These are phyloP conservation scores for Akanthomyces dipterigenus DNA, from an alignment of 2,329 filamentous ascomycete species.

Conservation along the genomic window DNA sequence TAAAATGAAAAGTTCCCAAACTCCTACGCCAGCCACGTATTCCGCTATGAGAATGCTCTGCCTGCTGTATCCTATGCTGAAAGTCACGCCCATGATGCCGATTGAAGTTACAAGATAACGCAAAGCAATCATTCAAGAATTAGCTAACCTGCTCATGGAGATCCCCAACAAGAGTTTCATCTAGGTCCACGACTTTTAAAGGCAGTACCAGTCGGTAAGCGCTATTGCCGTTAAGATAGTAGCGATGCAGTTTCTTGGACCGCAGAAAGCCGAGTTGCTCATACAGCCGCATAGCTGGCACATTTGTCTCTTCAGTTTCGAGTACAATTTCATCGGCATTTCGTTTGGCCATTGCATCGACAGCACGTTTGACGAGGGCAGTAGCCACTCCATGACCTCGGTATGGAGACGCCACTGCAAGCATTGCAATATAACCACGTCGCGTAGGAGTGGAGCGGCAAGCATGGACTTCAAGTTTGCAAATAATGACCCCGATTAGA, in stretches of 20 bases:
- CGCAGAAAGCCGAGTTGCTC: conserved; percentile 86
- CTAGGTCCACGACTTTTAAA: conserved; percentile 50
- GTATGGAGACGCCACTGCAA: conserved; percentile 77
- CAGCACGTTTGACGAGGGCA: conserved; percentile 77
- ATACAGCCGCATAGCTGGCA: conserved; percentile 84
- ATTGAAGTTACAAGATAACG: background rate
- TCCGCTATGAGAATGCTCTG: background rate
- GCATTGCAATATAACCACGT: conserved; percentile 96
- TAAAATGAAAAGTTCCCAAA: background rate
- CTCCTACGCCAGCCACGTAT: conserved; percentile 1
- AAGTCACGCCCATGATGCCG: background rate
- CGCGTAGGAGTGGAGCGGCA: conserved; percentile 68
- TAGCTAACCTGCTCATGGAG: conserved; percentile 22
- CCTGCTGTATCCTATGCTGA: background rate
- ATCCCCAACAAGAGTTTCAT: conserved; percentile 30
- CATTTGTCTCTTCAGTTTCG: conserved; percentile 92
- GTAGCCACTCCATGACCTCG: conserved; percentile 85
- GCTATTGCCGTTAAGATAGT: conserved; percentile 94
- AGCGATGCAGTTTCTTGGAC: conserved; percentile 87
- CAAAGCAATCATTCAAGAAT: background rate
- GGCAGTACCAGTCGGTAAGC: conserved; percentile 84
- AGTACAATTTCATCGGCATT: conserved; percentile 91
- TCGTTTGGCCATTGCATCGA: conserved; percentile 80
- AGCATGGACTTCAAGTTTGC: conserved; percentile 86
- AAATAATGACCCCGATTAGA: conserved; percentile 86